phyloP scores from a whole-genome alignment of 176 grass and related monocot species.

The Dendrocalamus sinicus region DNA sequence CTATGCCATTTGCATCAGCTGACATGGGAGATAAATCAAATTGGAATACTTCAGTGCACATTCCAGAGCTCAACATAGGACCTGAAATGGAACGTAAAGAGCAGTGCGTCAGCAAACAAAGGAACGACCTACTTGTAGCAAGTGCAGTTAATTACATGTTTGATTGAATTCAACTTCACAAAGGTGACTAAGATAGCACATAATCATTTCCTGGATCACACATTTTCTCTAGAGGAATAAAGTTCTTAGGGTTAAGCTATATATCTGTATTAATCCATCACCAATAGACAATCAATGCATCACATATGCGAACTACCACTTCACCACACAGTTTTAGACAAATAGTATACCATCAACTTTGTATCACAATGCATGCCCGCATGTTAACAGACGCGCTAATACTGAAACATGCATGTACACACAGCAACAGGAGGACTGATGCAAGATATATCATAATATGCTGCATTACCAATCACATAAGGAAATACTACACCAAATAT shows the following conservation, averaged over 20 bases:
- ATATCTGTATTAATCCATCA: too few species aligned
- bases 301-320: too few species aligned
- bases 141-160: background rate
- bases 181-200: background rate
- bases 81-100: constrained; percentile 51
- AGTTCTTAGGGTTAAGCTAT: background rate
- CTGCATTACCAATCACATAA: too few species aligned
- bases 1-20: constrained; percentile 46
- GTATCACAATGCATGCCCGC: too few species aligned
- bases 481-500: too few species aligned
- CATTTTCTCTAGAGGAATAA: background rate
- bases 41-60: constrained; percentile 97
- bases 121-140: background rate
- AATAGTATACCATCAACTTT: too few species aligned
- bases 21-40: constrained; percentile 63
- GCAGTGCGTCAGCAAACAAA: constrained; percentile 2
- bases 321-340: too few species aligned
- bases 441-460: too few species aligned
- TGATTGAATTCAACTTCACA: background rate
- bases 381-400: too few species aligned
- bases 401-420: too few species aligned
- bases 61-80: constrained; percentile 76
- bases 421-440: too few species aligned
- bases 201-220: background rate
- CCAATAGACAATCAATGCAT: too few species aligned